These are phyloP conservation scores for Vanilla planifolia DNA, from an alignment of 106 monocot species.

Conservation along the genomic window DNA sequence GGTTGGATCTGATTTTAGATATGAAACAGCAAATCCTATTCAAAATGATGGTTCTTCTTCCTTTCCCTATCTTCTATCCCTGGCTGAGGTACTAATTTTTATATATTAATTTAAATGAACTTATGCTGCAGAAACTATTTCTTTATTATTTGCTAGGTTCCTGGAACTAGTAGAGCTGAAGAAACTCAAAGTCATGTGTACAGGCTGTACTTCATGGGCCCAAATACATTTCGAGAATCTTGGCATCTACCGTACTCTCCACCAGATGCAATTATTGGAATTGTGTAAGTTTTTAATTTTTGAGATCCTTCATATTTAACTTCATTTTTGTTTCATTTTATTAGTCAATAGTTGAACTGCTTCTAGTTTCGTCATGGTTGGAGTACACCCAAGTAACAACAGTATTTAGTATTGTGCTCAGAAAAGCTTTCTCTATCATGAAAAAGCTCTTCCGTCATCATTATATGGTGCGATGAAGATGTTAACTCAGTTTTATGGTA, in stretches of 20 bases:
- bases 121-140: slow-evolving; percentile 2
- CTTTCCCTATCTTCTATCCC: slow-evolving; percentile 74
- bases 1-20: slow-evolving; percentile 47
- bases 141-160: slow-evolving; percentile 45
- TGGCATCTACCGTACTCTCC: slow-evolving; percentile 96
- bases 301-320: neutral
- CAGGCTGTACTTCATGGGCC: slow-evolving; percentile 95
- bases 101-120: neutral
- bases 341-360: neutral
- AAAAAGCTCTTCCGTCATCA: no score
- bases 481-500: no score
- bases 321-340: neutral
- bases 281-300: slow-evolving; percentile 59
- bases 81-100: slow-evolving; percentile 71
- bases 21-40: slow-evolving; percentile 45
- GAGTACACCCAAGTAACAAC: no score
- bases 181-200: slow-evolving; percentile 97
- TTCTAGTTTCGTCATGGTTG: no score
- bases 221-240: slow-evolving; percentile 93
- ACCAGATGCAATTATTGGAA: slow-evolving; percentile 88
- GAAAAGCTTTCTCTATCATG: no score
- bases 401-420: no score
- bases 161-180: slow-evolving; percentile 85
- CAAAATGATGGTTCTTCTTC: slow-evolving; percentile 50
- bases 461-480: no score